Conservation (phyloP, 2,329 filamentous ascomycete species). For the Rhytidhysteron rufulum region DNA sequence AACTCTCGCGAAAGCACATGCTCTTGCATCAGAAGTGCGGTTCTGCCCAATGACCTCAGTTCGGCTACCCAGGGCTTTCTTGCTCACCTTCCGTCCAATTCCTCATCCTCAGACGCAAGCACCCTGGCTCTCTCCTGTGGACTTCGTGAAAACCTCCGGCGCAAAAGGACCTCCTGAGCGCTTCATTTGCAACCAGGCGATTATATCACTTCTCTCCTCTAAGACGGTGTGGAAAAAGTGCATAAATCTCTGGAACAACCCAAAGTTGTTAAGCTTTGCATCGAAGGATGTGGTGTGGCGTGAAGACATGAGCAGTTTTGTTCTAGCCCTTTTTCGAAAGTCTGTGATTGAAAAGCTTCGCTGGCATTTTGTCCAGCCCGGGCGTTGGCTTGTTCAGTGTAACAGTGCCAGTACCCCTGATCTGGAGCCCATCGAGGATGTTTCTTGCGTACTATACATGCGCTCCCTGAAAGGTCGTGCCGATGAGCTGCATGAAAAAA, state of each 20-base stretch:
- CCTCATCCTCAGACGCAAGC: conserved; percentile 51
- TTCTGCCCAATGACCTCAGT: conserved; percentile 49
- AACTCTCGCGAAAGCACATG: conserved; percentile 50
- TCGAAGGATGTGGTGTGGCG: conserved; percentile 41
- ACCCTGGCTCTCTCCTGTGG: conserved; percentile 56
- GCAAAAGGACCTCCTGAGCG: conserved; percentile 21
- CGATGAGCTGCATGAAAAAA: conserved; percentile 16
- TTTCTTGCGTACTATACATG: conserved; percentile 25
- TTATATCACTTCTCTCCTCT: conserved; percentile 15
- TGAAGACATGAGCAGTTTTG: conserved; percentile 44
- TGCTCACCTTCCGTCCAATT: conserved; percentile 59
- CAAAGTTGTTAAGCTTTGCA: conserved; percentile 29
- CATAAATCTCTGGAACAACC: conserved; percentile 25
- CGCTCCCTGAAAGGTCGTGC: conserved; percentile 21
- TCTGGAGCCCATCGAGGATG: conserved; percentile 22
- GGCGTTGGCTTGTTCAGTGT: conserved; percentile 19
- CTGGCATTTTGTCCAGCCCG: conserved; percentile 21
- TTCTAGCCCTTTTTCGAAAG: conserved; percentile 36
- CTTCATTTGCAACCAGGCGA: conserved; percentile 15
- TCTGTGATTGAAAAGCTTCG: conserved; percentile 35
- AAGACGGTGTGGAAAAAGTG: conserved; percentile 19
- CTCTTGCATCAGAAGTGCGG: conserved; percentile 60
- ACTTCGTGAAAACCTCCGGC: conserved; percentile 18
- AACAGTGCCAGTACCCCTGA: conserved; percentile 16
- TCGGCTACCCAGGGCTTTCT: conserved; percentile 57